Evolutionary conservation across 164 flowering plant genomes (phyloP), one percentile per base, ranked within the genome.

Genomic region (Vitis riparia): DNA sequence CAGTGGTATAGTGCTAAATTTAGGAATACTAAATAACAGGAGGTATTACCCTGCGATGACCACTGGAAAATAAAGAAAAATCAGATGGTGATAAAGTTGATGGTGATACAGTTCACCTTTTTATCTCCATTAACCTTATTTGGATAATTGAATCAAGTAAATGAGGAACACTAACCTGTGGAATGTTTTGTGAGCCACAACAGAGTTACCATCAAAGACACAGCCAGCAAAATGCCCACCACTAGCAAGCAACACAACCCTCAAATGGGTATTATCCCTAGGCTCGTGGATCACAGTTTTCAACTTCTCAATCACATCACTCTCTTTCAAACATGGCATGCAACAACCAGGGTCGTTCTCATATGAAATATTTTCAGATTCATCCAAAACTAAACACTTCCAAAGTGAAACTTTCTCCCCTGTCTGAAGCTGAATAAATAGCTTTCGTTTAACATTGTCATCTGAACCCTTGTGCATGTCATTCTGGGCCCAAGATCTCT

Each of bases 191-290:
- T 88, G 97, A 78, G 91, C 94, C 78, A 95, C 88, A 77, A 90
- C 83, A 1, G 80, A 74, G 64, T 77, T 85, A 47, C 98, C 98
- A 87, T 95, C 94, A 79, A 95, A 91, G 30, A 91, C 99, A 73
- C 97, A 90, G 10, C 94, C 98, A 68, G 97, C 98, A 87, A 95
- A 93, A 74, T 95, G 98, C 3, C 99, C 99, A 68, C 92, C 99
- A 67, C 93, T 87, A 3, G 90, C 92, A 69, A 93, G 97, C 82
- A 95, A 77, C 66, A 93, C 87, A 75, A 88, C 73, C 81, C 98
- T 83, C 74, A 91, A 69, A 61, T 63, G 70, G 51, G 80, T 79
- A 60, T 71, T 76, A 82, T 89, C 85, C 68, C 91, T 81, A 10
- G 88, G 85, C 79, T 91, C 97, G 60, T 65, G 75, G 49, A 77